Percentiles rank a stretch among this genome's conserved stretches.
Evolutionary conservation across 441 rosid genomes (phyloP).

Genomic region (Viola pubescens): DNA sequence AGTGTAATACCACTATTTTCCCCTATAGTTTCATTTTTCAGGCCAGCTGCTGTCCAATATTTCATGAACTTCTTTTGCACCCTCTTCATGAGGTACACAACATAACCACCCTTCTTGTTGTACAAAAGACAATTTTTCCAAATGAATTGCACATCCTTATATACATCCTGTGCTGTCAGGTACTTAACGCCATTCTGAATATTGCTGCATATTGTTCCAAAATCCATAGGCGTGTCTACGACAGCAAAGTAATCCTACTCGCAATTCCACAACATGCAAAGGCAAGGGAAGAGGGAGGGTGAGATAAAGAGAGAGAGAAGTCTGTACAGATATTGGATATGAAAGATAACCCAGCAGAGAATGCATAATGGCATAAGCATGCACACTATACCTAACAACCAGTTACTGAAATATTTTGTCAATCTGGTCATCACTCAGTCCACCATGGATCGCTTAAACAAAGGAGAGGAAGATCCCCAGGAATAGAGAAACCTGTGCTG

Average conservation of each 20-base stretch:
- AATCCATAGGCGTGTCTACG: constrained; percentile 48
- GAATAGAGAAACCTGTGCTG: no score
- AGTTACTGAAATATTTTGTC: not conserved
- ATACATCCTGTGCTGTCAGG: constrained; percentile 38
- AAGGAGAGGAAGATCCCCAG: no score
- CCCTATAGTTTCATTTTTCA: constrained; percentile 19
- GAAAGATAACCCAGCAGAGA: no score
- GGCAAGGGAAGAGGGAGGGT: not conserved
- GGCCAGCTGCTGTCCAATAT: constrained; percentile 41
- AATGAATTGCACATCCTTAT: constrained; percentile 38
- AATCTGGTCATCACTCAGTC: not conserved
- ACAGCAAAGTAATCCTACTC: constrained; percentile 37
- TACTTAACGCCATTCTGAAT: constrained; percentile 37
- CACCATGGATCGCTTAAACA: no score
- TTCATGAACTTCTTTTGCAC: constrained; percentile 56
- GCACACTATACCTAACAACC: not conserved
- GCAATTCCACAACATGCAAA: not conserved
- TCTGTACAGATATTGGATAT: no score
- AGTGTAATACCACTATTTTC: constrained; percentile 25
- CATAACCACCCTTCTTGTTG: constrained; percentile 49
- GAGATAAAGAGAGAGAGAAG: not conserved
- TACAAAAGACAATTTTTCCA: constrained; percentile 45
- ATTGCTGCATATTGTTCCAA: constrained; percentile 41
- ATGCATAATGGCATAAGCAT: not conserved
- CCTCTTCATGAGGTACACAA: constrained; percentile 44